Base-by-base conservation (phyloP, 139 green algal species). In the Chlorella ohadii region DNA sequence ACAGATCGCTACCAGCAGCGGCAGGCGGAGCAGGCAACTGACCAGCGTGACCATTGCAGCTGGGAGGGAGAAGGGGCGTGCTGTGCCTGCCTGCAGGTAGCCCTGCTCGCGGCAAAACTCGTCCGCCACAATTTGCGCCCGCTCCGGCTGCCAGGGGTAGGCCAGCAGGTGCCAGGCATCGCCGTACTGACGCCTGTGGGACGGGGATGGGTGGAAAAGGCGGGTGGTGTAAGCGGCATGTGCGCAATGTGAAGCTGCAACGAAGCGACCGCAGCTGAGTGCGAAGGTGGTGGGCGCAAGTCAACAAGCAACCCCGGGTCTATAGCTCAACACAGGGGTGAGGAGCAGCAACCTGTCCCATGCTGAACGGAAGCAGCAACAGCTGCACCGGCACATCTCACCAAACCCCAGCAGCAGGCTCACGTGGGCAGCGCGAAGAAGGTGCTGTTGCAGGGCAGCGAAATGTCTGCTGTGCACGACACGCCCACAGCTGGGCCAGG, bases 101-200 rank as follows among this genome's bases (percentile, higher is more conserved):
- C 68, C 68, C 19, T 75, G 22, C 4, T n/a, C 38, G 1, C 15
- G 9, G 36, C 68, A 75, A 33, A 75, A 75, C 68, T 75, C 36
- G 68, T 75, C 38, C 22, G 36, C 68, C 68, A 75, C 68, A 15
- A 25, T 39, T 33, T 75, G 68, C 22, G 68, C 68, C 6, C 25
- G 36, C 68, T 75, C 68, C n/a, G 68, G 68, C 68, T 75, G 68
- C 68, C 68, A 75, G 36, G 68, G 68, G 68, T 75, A 75, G 36
- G 68, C 38, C 13, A 75, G 28, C 34, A 75, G 68, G 68, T 75
- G 68, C 36, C 28, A 25, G 36, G n/a, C 68, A 36, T 47, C 36
- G 36, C 36, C 68, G 17, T 51, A 47, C 68, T 75, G 47, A 4
- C 25, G 68, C 68, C 68, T 75, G 68, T 36, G 22, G 33, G n/a